Evolutionary conservation across 768 basidiomycete genomes (phyloP).

Genomic region (Thelephora ganbajun): DNA sequence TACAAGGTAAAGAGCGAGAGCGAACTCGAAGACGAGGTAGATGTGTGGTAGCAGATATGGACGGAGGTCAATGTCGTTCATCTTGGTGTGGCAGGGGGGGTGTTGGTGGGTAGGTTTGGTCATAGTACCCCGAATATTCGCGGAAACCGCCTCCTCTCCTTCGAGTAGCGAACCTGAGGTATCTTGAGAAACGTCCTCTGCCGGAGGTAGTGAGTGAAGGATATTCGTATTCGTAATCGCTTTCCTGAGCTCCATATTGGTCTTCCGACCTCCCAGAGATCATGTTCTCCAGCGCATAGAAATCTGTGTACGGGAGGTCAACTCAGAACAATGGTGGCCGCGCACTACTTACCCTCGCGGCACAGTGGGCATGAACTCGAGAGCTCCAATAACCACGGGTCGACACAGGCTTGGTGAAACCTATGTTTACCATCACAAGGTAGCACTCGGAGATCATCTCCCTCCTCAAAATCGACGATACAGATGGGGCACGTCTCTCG

Average conservation of each 20-base stretch:
- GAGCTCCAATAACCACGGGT: conserved; percentile 84
- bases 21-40: too few species aligned
- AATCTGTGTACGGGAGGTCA: conserved; percentile 11
- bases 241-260: conserved; percentile 10
- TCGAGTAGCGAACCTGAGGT: conserved; percentile 18
- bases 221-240: conserved; percentile 6
- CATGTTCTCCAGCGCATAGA: conserved; percentile 21
- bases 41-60: too few species aligned
- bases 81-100: not conserved
- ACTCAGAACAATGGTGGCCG: not conserved
- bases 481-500: conserved; percentile 91
- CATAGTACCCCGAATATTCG: not conserved
- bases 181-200: conserved; percentile 19
- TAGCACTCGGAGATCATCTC: conserved; percentile 79
- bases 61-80: too few species aligned
- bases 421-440: conserved; percentile 86
- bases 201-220: conserved; percentile 11
- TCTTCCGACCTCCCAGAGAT: conserved; percentile 11
- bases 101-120: not conserved
- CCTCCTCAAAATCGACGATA: conserved; percentile 86
- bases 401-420: conserved; percentile 85
- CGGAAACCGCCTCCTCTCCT: conserved; percentile 9
- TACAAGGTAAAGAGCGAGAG: too few species aligned
- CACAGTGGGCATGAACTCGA: conserved; percentile 89
- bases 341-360: conserved; percentile 52